Evolutionary conservation across 2,329 filamentous ascomycete genomes (phyloP).

Genomic region (Fusarium protoensiforme): DNA sequence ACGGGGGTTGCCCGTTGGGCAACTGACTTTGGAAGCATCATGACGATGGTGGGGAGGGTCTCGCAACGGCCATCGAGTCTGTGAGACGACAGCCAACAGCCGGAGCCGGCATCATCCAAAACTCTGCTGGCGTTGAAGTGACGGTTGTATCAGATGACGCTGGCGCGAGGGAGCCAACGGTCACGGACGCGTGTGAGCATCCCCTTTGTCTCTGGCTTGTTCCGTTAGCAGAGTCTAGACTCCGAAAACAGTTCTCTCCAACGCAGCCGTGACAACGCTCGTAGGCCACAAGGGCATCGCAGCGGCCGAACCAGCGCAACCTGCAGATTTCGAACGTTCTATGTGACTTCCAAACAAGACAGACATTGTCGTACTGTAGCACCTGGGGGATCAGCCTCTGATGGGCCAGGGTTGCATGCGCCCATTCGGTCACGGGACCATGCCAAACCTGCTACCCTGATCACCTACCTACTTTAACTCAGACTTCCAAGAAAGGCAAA

Average conservation of each 20-base stretch:
- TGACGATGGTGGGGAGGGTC: conserved; percentile 8
- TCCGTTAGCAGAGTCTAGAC: not conserved
- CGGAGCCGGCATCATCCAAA: not conserved
- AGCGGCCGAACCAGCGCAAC: not conserved
- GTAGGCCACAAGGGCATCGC: not conserved
- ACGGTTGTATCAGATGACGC: conserved; percentile 6
- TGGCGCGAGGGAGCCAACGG: not conserved
- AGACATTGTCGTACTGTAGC: not conserved
- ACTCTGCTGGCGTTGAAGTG: not conserved
- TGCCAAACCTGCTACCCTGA: conserved; percentile 20
- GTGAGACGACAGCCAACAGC: not conserved
- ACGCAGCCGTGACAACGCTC: not conserved
- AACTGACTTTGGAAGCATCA: conserved; percentile 13
- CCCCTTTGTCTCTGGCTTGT: not conserved
- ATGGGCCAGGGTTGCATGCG: conserved; percentile 25
- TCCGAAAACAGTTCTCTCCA: not conserved
- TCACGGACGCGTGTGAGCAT: not conserved
- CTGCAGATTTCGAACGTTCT: not conserved
- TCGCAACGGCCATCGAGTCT: not conserved
- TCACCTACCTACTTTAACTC: conserved; percentile 17
- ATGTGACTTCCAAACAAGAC: conserved; percentile 1
- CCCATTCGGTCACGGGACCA: conserved; percentile 12
- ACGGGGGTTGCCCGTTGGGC: not conserved
- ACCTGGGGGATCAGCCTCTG: conserved; percentile 10
- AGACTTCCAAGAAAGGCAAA: not conserved